phyloP scores from a whole-genome alignment of 768 basidiomycete species.

The Tubosaeta sp. region DNA sequence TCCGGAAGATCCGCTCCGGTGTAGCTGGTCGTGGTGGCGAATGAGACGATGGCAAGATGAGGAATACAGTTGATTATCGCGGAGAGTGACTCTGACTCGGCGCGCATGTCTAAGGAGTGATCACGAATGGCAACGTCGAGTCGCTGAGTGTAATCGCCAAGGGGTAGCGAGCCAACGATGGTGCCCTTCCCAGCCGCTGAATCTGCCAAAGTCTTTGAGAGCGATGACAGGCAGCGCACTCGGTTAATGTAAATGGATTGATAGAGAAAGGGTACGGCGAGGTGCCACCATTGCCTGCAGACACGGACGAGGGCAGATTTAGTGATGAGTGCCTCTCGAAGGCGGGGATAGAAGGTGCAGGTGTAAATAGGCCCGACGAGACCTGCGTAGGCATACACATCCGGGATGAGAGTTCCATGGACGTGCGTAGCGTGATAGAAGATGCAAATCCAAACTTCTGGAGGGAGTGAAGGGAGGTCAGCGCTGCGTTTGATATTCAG shows the following conservation, averaged over 20 bases:
- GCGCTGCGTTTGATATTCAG: not conserved
- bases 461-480: constrained; percentile 6
- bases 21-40: constrained; percentile 1
- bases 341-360: not conserved
- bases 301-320: constrained; percentile 26
- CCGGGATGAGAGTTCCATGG: constrained; percentile 18
- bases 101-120: not conserved
- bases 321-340: constrained; percentile 22
- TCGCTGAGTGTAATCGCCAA: constrained; percentile 23
- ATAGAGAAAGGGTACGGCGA: constrained; percentile 24
- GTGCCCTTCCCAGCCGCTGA: constrained; percentile 11
- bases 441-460: constrained; percentile 23
- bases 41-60: constrained; percentile 19
- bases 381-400: constrained; percentile 18
- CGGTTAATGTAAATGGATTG: constrained; percentile 21
- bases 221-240: constrained; percentile 15
- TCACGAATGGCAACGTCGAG: constrained; percentile 26
- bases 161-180: constrained; percentile 3
- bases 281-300: constrained; percentile 27
- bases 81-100: constrained; percentile 7
- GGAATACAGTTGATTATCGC: constrained; percentile 15
- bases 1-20: not conserved
- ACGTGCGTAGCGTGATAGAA: constrained; percentile 22
- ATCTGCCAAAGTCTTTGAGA: constrained; percentile 10
- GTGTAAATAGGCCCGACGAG: constrained; percentile 7